Conservation (phyloP, 305 asterid genomes). For the Galium porrigens region DNA sequence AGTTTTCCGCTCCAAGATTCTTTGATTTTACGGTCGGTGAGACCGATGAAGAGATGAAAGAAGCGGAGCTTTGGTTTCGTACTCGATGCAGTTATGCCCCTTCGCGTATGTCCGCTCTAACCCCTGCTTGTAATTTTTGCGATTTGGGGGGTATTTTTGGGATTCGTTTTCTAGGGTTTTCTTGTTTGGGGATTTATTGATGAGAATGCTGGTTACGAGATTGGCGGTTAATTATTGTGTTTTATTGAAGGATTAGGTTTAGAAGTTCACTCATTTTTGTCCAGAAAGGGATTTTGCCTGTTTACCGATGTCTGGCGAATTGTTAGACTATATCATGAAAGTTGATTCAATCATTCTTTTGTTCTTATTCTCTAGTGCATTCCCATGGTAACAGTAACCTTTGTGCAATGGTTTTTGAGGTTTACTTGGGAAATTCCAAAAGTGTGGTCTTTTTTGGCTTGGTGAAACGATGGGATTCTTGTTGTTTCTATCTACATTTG, state of each 20-base stretch:
- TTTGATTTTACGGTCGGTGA: constrained; percentile 51
- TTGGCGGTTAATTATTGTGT: neutral
- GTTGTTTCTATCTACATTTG: neutral
- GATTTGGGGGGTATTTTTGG: neutral
- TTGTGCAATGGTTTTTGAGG: neutral
- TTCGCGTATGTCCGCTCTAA: constrained; percentile 47
- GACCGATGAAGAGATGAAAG: constrained; percentile 37
- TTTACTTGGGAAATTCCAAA: neutral
- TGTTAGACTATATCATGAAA: neutral
- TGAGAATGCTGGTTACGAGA: neutral
- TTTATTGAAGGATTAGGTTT: neutral
- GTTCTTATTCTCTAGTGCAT: neutral
- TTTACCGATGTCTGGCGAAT: neutral
- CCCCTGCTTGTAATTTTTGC: neutral
- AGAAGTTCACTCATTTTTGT: neutral
- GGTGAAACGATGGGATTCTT: neutral
- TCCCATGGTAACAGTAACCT: neutral
- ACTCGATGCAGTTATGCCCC: constrained; percentile 46
- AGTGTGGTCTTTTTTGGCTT: neutral
- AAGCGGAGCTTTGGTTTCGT: constrained; percentile 76
- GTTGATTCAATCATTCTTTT: neutral
- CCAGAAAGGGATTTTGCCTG: neutral
- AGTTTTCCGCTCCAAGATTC: constrained; percentile 64
- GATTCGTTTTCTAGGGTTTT: neutral
- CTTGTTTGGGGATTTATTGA: neutral